Evolutionary conservation across 225 moss, liverwort and hornwort genomes (phyloP), one percentile per base, ranked within the genome.

Genomic region (Sphagnum contortum): DNA sequence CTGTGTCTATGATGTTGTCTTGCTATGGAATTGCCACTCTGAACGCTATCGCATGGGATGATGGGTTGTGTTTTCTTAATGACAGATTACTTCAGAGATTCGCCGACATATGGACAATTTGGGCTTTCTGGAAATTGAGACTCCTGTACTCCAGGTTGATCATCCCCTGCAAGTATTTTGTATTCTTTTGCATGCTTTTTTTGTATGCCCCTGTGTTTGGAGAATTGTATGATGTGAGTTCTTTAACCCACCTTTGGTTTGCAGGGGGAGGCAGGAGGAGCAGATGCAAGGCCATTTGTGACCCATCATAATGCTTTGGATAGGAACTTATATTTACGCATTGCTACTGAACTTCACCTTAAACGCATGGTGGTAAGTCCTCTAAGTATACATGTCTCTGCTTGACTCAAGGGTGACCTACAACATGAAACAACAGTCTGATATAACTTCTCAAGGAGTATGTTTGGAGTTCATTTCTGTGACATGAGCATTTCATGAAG

Each of bases 291-390:
- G 74, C 98, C 98, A 49, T 98, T 98, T 80, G 91, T 93, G 55
- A 98, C 98, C 14, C 89, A 83, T 67, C 98, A 98, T 70, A 98
- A 88, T 71, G 86, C 98, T 3, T 70, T 98, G 79, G 91, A 77
- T 70, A 83, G 83, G 81, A 87, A 93, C 60, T 76, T 98, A 76
- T 93, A 91, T 74, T 79, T 93, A 57, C 85, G 98, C 44, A 98
- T 98, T 76, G 98, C 98, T 55, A 98, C 98, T 12, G 98, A 98
- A 73, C 98, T 98, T 73, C 98, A 98, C 82, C 87, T 98, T 45
- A 98, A 98, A 83, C 98, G 98, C 64, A 98, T 98, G 98, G 98
- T 98, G 98, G 96, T 98, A 79, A 74, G 96, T 54, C 8, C 2
- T 29, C 29, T 29, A 29, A 29, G 29, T 1, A 29, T 29, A 29